phyloP scores from a whole-genome alignment of 768 basidiomycete species.

The Podaxis rugospora region DNA sequence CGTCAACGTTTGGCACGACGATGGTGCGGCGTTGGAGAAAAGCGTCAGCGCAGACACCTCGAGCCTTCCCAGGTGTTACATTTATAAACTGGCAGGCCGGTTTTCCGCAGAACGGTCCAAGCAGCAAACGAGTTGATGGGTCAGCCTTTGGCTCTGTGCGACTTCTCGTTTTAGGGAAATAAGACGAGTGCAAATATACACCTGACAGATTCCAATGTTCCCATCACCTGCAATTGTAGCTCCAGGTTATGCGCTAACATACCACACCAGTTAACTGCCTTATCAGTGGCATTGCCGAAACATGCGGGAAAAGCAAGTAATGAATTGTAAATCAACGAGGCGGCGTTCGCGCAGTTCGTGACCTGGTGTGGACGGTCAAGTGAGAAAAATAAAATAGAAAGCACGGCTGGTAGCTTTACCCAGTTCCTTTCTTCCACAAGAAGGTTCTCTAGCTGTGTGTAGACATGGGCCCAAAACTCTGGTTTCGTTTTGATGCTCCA shows the following conservation, averaged over 20 bases:
- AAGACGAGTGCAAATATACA: slow-evolving; percentile 71
- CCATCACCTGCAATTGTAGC: neutral
- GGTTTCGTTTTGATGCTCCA: slow-evolving; percentile 61
- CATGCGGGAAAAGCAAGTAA: slow-evolving; percentile 60
- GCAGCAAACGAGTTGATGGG: slow-evolving; percentile 39
- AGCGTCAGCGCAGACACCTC: slow-evolving; percentile 86
- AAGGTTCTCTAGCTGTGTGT: slow-evolving; percentile 54
- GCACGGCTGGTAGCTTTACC: slow-evolving; percentile 38
- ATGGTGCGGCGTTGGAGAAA: slow-evolving; percentile 54
- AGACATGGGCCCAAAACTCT: slow-evolving; percentile 79
- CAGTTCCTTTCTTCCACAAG: slow-evolving; percentile 70
- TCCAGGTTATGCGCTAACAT: slow-evolving; percentile 25
- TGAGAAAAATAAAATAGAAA: neutral
- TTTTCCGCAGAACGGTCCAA: slow-evolving; percentile 87
- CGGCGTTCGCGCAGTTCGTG: slow-evolving; percentile 82
- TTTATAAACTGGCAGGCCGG: slow-evolving; percentile 88
- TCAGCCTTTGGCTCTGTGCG: slow-evolving; percentile 13
- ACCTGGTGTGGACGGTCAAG: slow-evolving; percentile 40
- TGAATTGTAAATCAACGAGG: slow-evolving; percentile 76
- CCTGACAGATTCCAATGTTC: slow-evolving; percentile 40
- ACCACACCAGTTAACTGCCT: slow-evolving; percentile 94
- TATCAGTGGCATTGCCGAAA: slow-evolving; percentile 57
- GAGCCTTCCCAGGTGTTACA: slow-evolving; percentile 43
- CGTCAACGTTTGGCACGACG: slow-evolving; percentile 73
- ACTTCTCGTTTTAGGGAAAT: slow-evolving; percentile 51